Evolutionary conservation across 371 early-diverging fungal genomes (phyloP).

Genomic region (Choanephora cucurbitarum): DNA sequence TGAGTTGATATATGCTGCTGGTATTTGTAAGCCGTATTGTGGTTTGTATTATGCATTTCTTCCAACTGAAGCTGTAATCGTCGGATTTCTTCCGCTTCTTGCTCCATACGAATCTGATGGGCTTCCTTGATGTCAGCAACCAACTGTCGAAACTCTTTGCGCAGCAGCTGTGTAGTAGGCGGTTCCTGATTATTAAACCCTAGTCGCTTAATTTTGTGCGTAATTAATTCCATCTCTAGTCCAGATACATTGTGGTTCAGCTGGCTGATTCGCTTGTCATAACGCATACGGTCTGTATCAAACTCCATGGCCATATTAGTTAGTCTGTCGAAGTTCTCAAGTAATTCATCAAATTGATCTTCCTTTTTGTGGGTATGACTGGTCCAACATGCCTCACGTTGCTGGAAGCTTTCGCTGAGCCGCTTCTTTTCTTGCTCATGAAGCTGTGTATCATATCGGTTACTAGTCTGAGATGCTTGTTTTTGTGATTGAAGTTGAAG

Average conservation of each 20-base stretch:
- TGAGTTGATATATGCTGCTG: conserved; percentile 13
- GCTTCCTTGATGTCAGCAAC: conserved; percentile 56
- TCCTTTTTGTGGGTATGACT: conserved; percentile 36
- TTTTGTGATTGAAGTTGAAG: conserved; percentile 5
- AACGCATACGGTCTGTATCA: conserved; percentile 48
- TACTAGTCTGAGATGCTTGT: conserved; percentile 12
- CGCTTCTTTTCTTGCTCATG: conserved; percentile 5
- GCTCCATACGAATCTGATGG: conserved; percentile 52
- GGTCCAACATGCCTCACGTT: conserved; percentile 32
- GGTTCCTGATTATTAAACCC: conserved; percentile 14
- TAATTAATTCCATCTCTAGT: conserved; percentile 44
- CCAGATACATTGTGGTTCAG: conserved; percentile 23
- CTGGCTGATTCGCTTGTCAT: conserved; percentile 41
- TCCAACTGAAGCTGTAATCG: conserved; percentile 45
- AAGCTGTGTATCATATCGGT: conserved; percentile 1
- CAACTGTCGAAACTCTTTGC: conserved; percentile 62
- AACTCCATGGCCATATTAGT: conserved; percentile 55
- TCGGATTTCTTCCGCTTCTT: conserved; percentile 54
- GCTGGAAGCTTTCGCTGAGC: conserved; percentile 27
- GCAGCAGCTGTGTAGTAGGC: conserved; percentile 51
- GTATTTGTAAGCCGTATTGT: background rate
- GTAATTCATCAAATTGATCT: conserved; percentile 49
- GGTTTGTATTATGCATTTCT: conserved; percentile 25
- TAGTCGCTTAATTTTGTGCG: conserved; percentile 39
- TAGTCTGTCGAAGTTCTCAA: conserved; percentile 54